A percentile compares a stretch with the other conserved stretches of the same genome.
Conservation (phyloP, 2,329 filamentous ascomycete genomes). For the Trichoderma citrinoviride region DNA sequence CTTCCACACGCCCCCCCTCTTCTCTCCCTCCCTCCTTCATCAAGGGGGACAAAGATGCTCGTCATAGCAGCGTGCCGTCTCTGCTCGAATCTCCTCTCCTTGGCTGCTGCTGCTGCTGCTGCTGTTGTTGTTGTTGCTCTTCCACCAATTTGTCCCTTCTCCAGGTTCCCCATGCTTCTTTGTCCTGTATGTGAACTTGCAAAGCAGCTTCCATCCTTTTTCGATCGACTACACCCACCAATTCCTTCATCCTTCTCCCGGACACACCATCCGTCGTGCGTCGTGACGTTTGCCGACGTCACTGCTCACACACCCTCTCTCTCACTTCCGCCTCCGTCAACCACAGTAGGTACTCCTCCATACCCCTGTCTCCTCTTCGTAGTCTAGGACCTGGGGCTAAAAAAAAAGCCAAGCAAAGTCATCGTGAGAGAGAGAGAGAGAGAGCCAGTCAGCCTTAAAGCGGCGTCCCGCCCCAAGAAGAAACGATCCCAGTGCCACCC, state of each 20-base stretch:
- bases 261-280: constrained; percentile 9
- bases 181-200: too few relatives aligned
- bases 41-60: not conserved
- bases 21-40: not conserved
- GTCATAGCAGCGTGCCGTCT: not conserved
- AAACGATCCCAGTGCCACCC: constrained; percentile 28
- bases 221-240: not conserved
- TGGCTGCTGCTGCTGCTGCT: not conserved
- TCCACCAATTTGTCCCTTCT: too few relatives aligned
- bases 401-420: not conserved
- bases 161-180: too few relatives aligned
- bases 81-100: not conserved
- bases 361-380: not conserved
- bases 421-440: not conserved
- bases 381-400: constrained; percentile 8
- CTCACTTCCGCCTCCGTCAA: not conserved
- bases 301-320: constrained; percentile 21
- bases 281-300: constrained; percentile 21
- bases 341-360: not conserved
- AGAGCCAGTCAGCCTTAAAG: constrained; percentile 7
- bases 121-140: too few relatives aligned
- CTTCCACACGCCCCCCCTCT: not conserved
- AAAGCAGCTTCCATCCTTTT: not conserved
- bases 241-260: not conserved
- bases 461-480: constrained; percentile 11